These are phyloP conservation scores for Agaricus bisporus DNA, from an alignment of 768 basidiomycete genomes.

Conservation along the genomic window DNA sequence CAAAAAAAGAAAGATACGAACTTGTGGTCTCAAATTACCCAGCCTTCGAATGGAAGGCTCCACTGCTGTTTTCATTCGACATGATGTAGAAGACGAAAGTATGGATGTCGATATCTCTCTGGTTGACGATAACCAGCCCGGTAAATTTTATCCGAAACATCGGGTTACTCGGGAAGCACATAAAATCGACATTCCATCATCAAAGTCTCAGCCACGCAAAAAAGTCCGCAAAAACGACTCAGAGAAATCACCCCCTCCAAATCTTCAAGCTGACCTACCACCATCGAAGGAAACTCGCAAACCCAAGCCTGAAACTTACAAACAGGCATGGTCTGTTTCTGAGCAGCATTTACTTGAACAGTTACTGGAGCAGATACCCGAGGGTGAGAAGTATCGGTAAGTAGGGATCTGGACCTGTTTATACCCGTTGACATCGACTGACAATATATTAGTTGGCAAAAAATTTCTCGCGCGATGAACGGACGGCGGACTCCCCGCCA, in stretches of 20 bases:
- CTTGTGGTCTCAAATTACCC: slow-evolving; percentile 26
- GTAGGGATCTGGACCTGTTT: slow-evolving; percentile 14
- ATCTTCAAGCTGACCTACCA: background rate
- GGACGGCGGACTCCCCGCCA: slow-evolving; percentile 73
- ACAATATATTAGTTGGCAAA: slow-evolving; percentile 52
- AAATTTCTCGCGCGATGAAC: slow-evolving; percentile 78
- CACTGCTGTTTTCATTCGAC: slow-evolving; percentile 45
- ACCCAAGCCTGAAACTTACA: slow-evolving; percentile 70
- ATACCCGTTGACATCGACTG: background rate
- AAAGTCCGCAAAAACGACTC: slow-evolving; percentile 4
- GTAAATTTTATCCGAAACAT: background rate
- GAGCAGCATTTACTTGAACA: slow-evolving; percentile 77
- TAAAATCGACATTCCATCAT: background rate
- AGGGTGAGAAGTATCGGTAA: slow-evolving; percentile 69
- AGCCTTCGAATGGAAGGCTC: slow-evolving; percentile 16
- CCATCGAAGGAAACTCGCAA: slow-evolving; percentile 21
- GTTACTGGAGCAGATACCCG: slow-evolving; percentile 69
- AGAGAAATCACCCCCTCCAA: background rate
- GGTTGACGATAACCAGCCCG: slow-evolving; percentile 13
- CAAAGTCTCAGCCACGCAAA: slow-evolving; percentile 1
- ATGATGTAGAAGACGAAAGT: slow-evolving; percentile 56
- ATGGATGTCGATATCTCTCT: slow-evolving; percentile 51
- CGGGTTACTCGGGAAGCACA: background rate
- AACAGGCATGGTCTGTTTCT: slow-evolving; percentile 69
- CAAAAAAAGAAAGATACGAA: slow-evolving; percentile 43